Percentiles rank a stretch among this genome's conserved stretches.
Conservation (phyloP, 441 rosid species). For the Manihot esculenta region DNA sequence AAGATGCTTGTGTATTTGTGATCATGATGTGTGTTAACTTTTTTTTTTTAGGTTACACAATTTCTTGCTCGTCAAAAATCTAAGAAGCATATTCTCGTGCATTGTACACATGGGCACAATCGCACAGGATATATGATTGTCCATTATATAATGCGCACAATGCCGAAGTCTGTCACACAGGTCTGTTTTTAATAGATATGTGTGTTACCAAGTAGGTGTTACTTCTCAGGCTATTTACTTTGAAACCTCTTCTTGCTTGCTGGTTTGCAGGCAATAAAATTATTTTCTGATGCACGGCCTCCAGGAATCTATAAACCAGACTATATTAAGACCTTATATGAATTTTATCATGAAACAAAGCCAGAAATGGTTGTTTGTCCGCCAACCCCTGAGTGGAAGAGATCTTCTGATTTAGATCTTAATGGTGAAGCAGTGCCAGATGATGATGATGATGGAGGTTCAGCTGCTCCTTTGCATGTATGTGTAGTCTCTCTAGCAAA, state of each 20-base stretch:
- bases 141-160: conserved; percentile 93
- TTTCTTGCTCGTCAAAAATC: conserved; percentile 70
- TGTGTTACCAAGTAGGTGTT: conserved; percentile 12
- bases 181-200: conserved; percentile 34
- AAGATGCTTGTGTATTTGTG: not conserved
- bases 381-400: conserved; percentile 96
- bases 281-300: conserved; percentile 87
- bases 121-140: conserved; percentile 98
- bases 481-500: conserved; percentile 27
- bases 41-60: conserved; percentile 57
- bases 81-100: conserved; percentile 87
- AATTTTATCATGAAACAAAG: conserved; percentile 90
- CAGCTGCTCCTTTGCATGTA: conserved; percentile 66
- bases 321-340: conserved; percentile 76
- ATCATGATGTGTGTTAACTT: not conserved
- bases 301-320: conserved; percentile 98
- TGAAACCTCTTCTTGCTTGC: conserved; percentile 24
- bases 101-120: conserved; percentile 98
- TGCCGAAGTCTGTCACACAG: conserved; percentile 81
- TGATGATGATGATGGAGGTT: conserved; percentile 82
- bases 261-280: conserved; percentile 69
- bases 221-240: conserved; percentile 2
- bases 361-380: conserved; percentile 79
- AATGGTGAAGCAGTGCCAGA: conserved; percentile 98
- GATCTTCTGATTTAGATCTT: conserved; percentile 90